phyloP scores from a whole-genome alignment of 129 eudicot genomes.

The Flaveria linearis region DNA sequence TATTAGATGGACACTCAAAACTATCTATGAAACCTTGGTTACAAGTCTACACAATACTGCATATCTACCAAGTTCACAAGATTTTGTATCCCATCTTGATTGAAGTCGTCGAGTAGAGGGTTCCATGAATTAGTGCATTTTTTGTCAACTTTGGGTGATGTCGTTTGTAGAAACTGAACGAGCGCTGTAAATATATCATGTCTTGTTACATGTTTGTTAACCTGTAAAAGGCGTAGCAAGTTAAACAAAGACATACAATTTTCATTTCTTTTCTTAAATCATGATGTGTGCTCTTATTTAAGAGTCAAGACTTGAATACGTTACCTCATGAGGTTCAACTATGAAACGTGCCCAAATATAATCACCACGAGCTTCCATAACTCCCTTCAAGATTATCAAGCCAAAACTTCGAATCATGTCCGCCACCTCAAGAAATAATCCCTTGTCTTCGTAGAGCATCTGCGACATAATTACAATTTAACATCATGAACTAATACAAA shows the following conservation, averaged over 20 bases:
- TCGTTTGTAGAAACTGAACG: constrained; percentile 62
- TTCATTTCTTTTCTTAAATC: background rate
- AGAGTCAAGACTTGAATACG: background rate
- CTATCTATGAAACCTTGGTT: constrained; percentile 23
- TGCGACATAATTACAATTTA: constrained; percentile 25
- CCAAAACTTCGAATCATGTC: constrained; percentile 76
- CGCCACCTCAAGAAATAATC: constrained; percentile 80
- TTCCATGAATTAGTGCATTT: constrained; percentile 26
- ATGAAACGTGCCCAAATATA: constrained; percentile 77
- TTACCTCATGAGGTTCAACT: constrained; percentile 78
- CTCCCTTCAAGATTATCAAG: constrained; percentile 76
- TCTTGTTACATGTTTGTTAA: constrained; percentile 52
- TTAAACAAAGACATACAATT: background rate
- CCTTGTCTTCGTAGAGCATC: constrained; percentile 85
- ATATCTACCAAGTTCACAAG: constrained; percentile 49
- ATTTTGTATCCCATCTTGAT: constrained; percentile 39
- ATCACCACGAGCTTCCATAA: constrained; percentile 65
- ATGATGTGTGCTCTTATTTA: background rate
- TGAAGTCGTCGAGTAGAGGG: constrained; percentile 36
- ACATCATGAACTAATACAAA: background rate
- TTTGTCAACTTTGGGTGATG: constrained; percentile 8
- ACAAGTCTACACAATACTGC: constrained; percentile 46
- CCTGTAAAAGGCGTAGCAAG: constrained; percentile 41
- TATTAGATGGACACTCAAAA: constrained; percentile 31
- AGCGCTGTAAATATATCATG: constrained; percentile 69